Evolutionary conservation across 2,329 filamentous ascomycete species (phyloP), one percentile per base, ranked within the genome.

Genomic region (Trichophyton benhamiae): DNA sequence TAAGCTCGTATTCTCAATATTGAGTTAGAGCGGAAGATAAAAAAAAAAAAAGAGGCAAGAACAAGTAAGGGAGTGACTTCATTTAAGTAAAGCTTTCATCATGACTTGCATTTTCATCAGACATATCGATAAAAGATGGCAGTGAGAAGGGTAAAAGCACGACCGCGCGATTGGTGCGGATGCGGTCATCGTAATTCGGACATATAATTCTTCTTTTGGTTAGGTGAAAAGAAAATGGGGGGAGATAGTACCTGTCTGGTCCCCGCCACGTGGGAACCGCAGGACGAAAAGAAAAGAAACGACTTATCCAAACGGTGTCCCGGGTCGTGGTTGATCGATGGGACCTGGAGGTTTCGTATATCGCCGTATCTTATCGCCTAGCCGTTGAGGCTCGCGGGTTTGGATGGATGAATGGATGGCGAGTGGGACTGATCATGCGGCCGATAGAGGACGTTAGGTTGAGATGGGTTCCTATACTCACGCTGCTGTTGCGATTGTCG

Each of bases 381-480:
- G 49, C 49, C 49, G 49, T 53, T 53, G 49, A 53, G 49, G 49
- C 49, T 53, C 49, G 25, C 49, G 49, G n/a, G 22, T 13, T 53
- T 25, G 22, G 44, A 48, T 36, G 9, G 33, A 36, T 36, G 33
- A 13, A 36, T 36, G 33, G 33, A 36, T 36, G 9, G 9, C 3
- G 30, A 22, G 27, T 53, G 49, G 49, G 44, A 48, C 44, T 48
- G 9, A 17, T 13, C 33, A 13, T 13, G 33, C 33, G 33, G 8
- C 3, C 33, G 11, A 36, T 13, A 13, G 13, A 13, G 11, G 44
- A 7, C 3, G 41, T 6, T 44, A 17, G 44, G n/a, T 48, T 20
- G 20, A 13, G 20, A 11, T 15, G 9, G 42, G 2, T 22, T 48
- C 8, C 6, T 9, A 20, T 20, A 48, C 17, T 48, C 20, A 22